Conservation (phyloP, 371 early-diverging fungal genomes). For the Synchytrium microbalum region DNA sequence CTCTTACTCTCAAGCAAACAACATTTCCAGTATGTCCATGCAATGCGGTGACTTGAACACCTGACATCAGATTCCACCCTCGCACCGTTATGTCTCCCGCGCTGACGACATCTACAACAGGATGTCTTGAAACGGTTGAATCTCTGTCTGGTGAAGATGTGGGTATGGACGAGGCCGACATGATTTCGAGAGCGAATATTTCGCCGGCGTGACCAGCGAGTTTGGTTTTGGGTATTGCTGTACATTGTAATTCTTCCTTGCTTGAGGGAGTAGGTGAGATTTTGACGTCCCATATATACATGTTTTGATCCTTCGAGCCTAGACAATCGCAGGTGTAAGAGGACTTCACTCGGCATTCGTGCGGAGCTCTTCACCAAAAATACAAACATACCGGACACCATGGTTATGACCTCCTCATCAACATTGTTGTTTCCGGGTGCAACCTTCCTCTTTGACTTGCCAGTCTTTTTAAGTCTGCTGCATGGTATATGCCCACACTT, state of each 20-base stretch:
- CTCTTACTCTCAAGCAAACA: slow-evolving; percentile 31
- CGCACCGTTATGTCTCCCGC: slow-evolving; percentile 37
- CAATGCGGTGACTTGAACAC: slow-evolving; percentile 11
- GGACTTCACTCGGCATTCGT: neutral
- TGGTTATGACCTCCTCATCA: neutral
- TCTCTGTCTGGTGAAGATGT: no score
- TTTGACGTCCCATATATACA: slow-evolving; percentile 26
- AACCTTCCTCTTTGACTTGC: slow-evolving; percentile 6
- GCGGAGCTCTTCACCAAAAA: neutral
- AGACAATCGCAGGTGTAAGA: neutral
- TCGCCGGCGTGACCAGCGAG: slow-evolving; percentile 31
- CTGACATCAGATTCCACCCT: slow-evolving; percentile 26
- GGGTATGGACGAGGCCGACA: slow-evolving; percentile 13
- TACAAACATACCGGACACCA: neutral
- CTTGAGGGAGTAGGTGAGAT: neutral
- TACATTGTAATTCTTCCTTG: neutral
- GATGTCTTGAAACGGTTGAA: no score
- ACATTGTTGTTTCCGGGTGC: slow-evolving; percentile 4
- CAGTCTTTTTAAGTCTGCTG: neutral
- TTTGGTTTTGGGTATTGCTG: slow-evolving; percentile 8
- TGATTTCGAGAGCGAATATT: slow-evolving; percentile 32
- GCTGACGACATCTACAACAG: no score
- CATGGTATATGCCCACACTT: slow-evolving; percentile 1
- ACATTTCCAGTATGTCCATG: slow-evolving; percentile 37
- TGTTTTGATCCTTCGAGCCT: slow-evolving; percentile 41